phyloP scores from a whole-genome alignment of 2,329 filamentous ascomycete species.

The Trichoderma pleuroti region DNA sequence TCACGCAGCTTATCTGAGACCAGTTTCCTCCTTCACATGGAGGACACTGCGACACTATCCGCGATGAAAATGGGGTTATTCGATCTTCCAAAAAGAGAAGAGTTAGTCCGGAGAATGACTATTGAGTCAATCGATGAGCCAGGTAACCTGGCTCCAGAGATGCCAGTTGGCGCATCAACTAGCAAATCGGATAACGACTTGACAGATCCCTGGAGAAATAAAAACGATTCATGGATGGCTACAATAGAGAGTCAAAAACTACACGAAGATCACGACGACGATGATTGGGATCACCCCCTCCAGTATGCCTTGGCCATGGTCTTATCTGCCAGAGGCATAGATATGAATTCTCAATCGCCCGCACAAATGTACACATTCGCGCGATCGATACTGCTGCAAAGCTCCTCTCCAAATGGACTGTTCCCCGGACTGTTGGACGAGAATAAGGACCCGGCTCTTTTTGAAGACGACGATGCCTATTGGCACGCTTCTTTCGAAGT shows the following conservation, averaged over 20 bases:
- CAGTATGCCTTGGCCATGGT: background rate
- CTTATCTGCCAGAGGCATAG: background rate
- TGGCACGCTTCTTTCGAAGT: background rate
- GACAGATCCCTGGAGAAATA: background rate
- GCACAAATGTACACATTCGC: background rate
- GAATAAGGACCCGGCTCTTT: background rate
- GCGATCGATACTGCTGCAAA: background rate
- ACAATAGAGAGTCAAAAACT: background rate
- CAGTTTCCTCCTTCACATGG: background rate
- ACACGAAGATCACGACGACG: background rate
- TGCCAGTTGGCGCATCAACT: background rate
- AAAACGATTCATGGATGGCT: background rate
- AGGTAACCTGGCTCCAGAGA: background rate
- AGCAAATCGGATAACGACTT: background rate
- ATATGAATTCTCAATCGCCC: background rate
- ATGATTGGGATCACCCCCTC: background rate
- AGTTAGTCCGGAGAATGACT: background rate
- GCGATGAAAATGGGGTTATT: background rate
- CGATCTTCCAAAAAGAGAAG: background rate
- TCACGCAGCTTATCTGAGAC: background rate
- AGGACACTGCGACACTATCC: background rate
- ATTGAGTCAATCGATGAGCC: background rate
- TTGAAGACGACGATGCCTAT: background rate
- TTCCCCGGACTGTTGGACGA: background rate
- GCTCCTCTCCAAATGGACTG: background rate